phyloP scores from a whole-genome alignment of 2,329 filamentous ascomycete species.

The Phialophora verrucosa region DNA sequence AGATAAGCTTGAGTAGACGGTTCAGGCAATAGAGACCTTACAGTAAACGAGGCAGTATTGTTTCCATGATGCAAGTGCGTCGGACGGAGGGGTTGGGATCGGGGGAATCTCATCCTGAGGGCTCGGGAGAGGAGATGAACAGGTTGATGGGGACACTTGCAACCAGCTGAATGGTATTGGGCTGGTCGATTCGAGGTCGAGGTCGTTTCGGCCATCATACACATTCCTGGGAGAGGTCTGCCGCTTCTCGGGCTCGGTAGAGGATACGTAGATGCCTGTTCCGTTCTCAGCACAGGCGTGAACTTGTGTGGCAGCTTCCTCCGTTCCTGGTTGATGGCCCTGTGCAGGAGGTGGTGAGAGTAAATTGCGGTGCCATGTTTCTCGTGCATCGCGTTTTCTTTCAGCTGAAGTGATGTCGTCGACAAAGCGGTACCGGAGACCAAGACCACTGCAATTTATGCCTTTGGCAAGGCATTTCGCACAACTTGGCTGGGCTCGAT shows the following conservation, averaged over 20 bases:
- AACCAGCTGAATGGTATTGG: background rate
- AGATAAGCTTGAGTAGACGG: background rate
- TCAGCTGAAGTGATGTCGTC: constrained; percentile 36
- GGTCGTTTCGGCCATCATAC: background rate
- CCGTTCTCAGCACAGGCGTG: background rate
- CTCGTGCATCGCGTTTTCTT: constrained; percentile 24
- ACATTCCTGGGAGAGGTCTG: background rate
- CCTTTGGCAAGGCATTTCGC: constrained; percentile 44
- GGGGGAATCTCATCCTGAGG: background rate
- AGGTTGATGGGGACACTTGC: background rate
- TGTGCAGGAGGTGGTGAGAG: background rate
- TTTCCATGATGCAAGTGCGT: background rate
- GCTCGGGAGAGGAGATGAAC: background rate
- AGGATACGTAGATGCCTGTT: background rate
- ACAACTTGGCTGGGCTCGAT: constrained; percentile 43
- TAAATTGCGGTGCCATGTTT: constrained; percentile 12
- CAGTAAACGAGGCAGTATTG: background rate
- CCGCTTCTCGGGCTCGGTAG: background rate
- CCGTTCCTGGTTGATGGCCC: background rate
- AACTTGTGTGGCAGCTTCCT: background rate
- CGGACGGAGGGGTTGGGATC: background rate
- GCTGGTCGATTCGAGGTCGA: background rate
- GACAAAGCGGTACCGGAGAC: constrained; percentile 41
- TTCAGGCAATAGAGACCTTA: background rate
- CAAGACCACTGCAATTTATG: constrained; percentile 43